phyloP scores from a whole-genome alignment of 176 grass and related monocot genomes.

The Stipa capillata region DNA sequence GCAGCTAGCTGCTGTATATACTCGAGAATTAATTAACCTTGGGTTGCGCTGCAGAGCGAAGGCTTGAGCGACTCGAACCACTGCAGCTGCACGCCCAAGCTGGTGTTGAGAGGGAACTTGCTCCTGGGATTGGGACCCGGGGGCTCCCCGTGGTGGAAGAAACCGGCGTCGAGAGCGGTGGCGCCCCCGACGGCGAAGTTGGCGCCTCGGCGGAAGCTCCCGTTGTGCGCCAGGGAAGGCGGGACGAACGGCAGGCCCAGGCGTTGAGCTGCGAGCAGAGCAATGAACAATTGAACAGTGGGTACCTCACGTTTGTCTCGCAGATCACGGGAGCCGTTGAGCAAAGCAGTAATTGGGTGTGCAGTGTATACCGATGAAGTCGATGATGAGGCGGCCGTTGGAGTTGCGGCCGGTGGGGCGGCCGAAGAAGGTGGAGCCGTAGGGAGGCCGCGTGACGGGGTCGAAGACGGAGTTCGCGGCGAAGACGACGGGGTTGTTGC shows the following conservation, averaged over 20 bases:
- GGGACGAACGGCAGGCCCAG: conserved; percentile 31
- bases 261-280: background rate
- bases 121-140: too few species aligned
- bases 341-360: background rate
- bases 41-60: conserved; percentile 21
- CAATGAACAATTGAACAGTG: background rate
- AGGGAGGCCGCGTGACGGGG: conserved; percentile 23
- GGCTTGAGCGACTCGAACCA: conserved; percentile 42
- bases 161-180: conserved; percentile 15
- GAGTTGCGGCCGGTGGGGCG: conserved; percentile 41
- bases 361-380: conserved; percentile 40
- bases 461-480: background rate
- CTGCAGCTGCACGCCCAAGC: conserved; percentile 31
- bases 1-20: background rate
- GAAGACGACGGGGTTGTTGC: conserved; percentile 31
- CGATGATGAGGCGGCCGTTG: conserved; percentile 57
- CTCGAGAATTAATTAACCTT: background rate
- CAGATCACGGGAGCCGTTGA: background rate
- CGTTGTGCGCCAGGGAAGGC: conserved; percentile 19
- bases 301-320: background rate
- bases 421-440: conserved; percentile 30
- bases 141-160: conserved; percentile 31
- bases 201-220: conserved; percentile 26
- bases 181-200: conserved; percentile 41
- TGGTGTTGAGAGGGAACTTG: conserved; percentile 28